phyloP scores from a whole-genome alignment of 2,329 filamentous ascomycete genomes.

The Nemania sp. region DNA sequence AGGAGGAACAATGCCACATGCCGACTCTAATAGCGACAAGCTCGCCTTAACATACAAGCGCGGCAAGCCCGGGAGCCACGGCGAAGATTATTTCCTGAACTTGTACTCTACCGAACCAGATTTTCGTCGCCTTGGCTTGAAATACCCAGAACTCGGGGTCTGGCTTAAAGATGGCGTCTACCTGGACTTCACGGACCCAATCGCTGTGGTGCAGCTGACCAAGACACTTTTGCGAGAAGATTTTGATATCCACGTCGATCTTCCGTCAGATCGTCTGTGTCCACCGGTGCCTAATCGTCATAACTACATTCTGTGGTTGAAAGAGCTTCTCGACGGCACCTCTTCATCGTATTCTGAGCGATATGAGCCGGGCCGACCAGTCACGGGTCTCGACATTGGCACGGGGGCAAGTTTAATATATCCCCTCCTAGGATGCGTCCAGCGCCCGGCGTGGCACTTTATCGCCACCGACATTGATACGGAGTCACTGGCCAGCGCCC shows the following conservation, averaged over 20 bases:
- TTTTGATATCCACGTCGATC: constrained; percentile 70
- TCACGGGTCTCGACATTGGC: constrained; percentile 80
- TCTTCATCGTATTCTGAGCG: constrained; percentile 54
- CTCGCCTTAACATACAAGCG: neutral
- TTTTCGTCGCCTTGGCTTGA: constrained; percentile 32
- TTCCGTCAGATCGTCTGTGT: constrained; percentile 80
- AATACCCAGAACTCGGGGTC: constrained; percentile 32
- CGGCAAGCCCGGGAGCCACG: neutral
- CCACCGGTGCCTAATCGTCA: constrained; percentile 79
- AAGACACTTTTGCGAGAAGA: constrained; percentile 75
- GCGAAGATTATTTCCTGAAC: constrained; percentile 32
- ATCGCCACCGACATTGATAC: constrained; percentile 79
- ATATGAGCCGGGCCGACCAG: constrained; percentile 48
- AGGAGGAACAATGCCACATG: no score
- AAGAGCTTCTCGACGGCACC: constrained; percentile 75
- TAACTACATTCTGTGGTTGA: constrained; percentile 90
- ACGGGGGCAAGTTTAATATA: constrained; percentile 93
- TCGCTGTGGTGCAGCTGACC: constrained; percentile 77
- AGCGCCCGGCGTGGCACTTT: constrained; percentile 71
- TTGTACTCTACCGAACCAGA: constrained; percentile 35
- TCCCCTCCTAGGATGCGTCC: constrained; percentile 74
- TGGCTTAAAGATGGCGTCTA: constrained; percentile 44
- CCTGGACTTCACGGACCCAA: constrained; percentile 80
- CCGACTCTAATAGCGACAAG: neutral
- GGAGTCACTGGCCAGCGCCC: constrained; percentile 67